Base-by-base conservation (phyloP, 164 flowering plant species). In the Macadamia integrifolia region DNA sequence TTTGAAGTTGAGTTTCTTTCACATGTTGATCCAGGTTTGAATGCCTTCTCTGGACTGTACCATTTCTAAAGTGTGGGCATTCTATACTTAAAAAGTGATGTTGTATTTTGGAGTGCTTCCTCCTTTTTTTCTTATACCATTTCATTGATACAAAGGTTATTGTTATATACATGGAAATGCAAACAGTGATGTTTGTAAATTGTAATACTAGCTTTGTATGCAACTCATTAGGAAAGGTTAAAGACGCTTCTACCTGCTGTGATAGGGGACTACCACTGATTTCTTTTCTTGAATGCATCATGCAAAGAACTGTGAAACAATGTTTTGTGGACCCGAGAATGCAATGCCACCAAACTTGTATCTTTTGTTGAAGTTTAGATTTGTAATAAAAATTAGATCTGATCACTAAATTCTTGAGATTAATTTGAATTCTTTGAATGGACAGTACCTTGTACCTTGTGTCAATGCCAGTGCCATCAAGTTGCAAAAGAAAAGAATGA, bases 251-350 rank as follows among this genome's bases (percentile, higher is more conserved):
- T 95, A 60, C 99, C 99, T 23, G 66, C 77, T 70, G 82, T 73
- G 5, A 83, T 95, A 46, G 97, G 97, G 60, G 97, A 95, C 71
- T 95, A 92, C 74, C 23, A 88, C 98, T 1, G 98, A 95, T 70
- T 95, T 95, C 82, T 92, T 88, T 77, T 83, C 90, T 18, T 92
- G 96, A 64, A 78, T 85, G 87, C 86, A 92, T 75, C 99, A 95
- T 76, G 97, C 98, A 9, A 90, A 80, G 83, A 95, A 92, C 60
- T 92, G 98, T 78, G 98, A 97, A 46, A 74, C 72, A 64, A 92
- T 95, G 58, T 95, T 95, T 67, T 90, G 96, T 30, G 99, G 99
- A 50, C 92, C 99, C 31, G 80, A 87, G 65, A 83, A 78, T 56
- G 80, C 99, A 55, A 80, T 94, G 64, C 72, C 78, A 17, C 78